Evolutionary conservation across 2,329 filamentous ascomycete species (phyloP).

Genomic region (Cryoendolithus antarcticus): DNA sequence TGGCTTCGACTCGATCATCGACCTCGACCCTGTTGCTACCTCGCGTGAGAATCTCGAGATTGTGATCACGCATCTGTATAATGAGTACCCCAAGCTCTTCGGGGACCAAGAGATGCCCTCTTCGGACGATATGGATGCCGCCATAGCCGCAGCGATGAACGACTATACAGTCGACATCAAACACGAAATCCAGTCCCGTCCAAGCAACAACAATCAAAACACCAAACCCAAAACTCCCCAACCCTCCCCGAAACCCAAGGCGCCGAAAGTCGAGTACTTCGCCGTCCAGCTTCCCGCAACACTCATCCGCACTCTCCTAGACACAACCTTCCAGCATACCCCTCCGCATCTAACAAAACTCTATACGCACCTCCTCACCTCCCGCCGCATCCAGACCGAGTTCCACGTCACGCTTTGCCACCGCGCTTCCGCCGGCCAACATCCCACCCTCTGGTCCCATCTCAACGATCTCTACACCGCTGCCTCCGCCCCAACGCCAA

Average conservation of each 20-base stretch:
- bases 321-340: constrained; percentile 53
- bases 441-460: constrained; percentile 62
- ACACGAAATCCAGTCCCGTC: constrained; percentile 54
- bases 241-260: constrained; percentile 33
- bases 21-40: constrained; percentile 64
- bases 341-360: constrained; percentile 48
- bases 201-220: constrained; percentile 23
- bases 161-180: constrained; percentile 66
- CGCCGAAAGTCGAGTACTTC: constrained; percentile 51
- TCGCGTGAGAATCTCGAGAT: constrained; percentile 80
- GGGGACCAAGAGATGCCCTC: constrained; percentile 50
- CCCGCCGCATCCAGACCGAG: constrained; percentile 62
- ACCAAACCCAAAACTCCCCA: constrained; percentile 21
- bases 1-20: constrained; percentile 71
- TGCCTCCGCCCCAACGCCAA: constrained; percentile 20
- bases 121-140: constrained; percentile 62
- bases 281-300: constrained; percentile 42
- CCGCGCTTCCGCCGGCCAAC: constrained; percentile 47
- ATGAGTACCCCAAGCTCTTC: constrained; percentile 67
- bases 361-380: constrained; percentile 62
- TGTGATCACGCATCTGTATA: constrained; percentile 57
- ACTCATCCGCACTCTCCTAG: constrained; percentile 47
- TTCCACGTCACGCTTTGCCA: constrained; percentile 97
- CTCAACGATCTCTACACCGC: constrained; percentile 50
- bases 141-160: constrained; percentile 61